phyloP scores from a whole-genome alignment of 129 eudicot genomes.

The Arctium minus region DNA sequence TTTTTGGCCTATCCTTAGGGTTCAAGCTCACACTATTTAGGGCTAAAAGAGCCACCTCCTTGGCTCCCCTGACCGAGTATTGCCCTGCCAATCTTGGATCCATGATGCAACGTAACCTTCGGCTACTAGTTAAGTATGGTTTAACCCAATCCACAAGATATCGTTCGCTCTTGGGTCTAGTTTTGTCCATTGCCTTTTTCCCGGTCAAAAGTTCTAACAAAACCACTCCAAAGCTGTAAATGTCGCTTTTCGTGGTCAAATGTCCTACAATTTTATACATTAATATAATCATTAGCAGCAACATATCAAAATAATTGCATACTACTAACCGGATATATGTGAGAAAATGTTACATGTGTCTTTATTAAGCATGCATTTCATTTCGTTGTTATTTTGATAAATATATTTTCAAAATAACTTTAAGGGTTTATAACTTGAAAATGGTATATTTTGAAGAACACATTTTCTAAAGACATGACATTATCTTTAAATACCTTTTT shows the following conservation, averaged over 20 bases:
- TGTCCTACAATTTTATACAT: conserved; percentile 53
- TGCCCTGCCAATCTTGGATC: conserved; percentile 85
- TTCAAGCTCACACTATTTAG: conserved; percentile 69
- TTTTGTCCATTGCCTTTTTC: conserved; percentile 79
- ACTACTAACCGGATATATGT: not conserved
- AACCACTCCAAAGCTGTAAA: conserved; percentile 92
- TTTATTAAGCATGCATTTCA: not conserved
- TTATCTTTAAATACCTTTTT: too few relatives aligned
- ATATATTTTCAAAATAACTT: not conserved
- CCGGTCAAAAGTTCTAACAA: conserved; percentile 81
- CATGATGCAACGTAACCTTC: conserved; percentile 63
- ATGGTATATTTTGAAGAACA: not conserved
- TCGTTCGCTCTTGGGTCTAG: conserved; percentile 63
- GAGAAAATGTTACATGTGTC: not conserved
- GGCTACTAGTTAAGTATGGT: conserved; percentile 69
- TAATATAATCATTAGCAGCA: not conserved
- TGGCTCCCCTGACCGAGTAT: conserved; percentile 78
- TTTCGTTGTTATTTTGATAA: not conserved
- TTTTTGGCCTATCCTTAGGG: conserved; percentile 88
- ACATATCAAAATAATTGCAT: not conserved
- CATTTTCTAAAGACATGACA: too few relatives aligned
- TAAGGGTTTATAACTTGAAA: not conserved
- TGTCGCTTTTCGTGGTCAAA: conserved; percentile 82
- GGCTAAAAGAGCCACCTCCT: conserved; percentile 72
- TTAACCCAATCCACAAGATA: conserved; percentile 80